phyloP scores from a whole-genome alignment of 2,329 filamentous ascomycete genomes.

The Nigrospora osmanthi region DNA sequence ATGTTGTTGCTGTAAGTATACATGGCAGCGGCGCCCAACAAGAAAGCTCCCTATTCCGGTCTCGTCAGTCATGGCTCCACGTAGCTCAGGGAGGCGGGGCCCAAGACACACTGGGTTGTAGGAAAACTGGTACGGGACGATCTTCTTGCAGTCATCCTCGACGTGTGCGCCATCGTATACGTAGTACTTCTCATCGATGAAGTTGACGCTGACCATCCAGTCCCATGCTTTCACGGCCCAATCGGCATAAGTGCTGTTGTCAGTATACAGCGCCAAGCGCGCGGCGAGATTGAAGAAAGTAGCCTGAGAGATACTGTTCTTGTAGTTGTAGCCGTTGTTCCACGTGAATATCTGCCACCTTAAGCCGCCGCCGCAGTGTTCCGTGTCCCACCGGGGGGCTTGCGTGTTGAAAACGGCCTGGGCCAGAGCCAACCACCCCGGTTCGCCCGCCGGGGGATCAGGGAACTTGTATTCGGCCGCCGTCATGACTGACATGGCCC shows the following conservation, averaged over 20 bases:
- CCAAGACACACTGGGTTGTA: constrained; percentile 44
- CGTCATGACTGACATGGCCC: constrained; percentile 62
- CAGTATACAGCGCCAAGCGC: constrained; percentile 68
- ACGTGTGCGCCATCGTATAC: constrained; percentile 57
- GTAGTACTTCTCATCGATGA: constrained; percentile 52
- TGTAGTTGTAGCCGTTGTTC: constrained; percentile 78
- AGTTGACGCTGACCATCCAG: constrained; percentile 51
- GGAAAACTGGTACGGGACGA: constrained; percentile 58
- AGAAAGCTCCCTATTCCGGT: constrained; percentile 42
- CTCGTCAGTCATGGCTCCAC: background rate
- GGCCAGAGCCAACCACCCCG: constrained; percentile 64
- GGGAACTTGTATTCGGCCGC: constrained; percentile 64
- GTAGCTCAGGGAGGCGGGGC: background rate
- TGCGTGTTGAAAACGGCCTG: constrained; percentile 79
- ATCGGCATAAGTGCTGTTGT: constrained; percentile 66
- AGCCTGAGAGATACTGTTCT: constrained; percentile 56
- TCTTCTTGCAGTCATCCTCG: constrained; percentile 45
- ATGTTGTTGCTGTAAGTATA: constrained; percentile 49
- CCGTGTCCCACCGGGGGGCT: constrained; percentile 61
- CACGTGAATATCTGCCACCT: constrained; percentile 81
- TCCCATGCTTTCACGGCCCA: constrained; percentile 71
- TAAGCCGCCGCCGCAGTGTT: constrained; percentile 65
- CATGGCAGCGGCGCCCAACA: constrained; percentile 61
- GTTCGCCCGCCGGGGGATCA: constrained; percentile 45
- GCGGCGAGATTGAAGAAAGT: constrained; percentile 57